Conservation (phyloP, 371 early-diverging fungal genomes). For the Blakeslea trispora region DNA sequence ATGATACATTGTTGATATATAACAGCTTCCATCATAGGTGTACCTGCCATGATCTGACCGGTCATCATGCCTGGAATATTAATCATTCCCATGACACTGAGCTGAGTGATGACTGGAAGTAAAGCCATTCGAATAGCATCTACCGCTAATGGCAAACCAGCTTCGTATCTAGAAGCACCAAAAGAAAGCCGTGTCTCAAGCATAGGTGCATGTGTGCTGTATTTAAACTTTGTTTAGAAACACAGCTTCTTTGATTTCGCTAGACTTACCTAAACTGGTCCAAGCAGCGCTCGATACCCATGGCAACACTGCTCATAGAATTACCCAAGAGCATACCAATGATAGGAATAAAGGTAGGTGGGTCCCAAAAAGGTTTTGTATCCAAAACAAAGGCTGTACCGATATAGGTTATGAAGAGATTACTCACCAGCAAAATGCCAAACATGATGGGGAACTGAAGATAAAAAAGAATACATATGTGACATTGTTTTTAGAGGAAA, state of each 20-base stretch:
- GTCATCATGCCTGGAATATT: conserved; percentile 94
- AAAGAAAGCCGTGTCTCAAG: conserved; percentile 74
- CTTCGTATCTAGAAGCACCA: conserved; percentile 88
- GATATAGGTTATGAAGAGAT: conserved; percentile 50
- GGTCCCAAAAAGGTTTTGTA: conserved; percentile 71
- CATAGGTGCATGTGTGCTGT: conserved; percentile 64
- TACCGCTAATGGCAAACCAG: conserved; percentile 71
- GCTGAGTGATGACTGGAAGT: conserved; percentile 79
- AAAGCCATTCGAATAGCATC: conserved; percentile 77
- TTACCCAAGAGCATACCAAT: conserved; percentile 89
- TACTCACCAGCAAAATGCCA: conserved; percentile 48
- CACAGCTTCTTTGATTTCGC: too few species aligned
- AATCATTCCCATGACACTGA: conserved; percentile 86
- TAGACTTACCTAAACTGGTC: conserved; percentile 57
- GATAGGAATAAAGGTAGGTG: conserved; percentile 82
- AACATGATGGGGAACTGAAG: conserved; percentile 52
- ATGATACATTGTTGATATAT: conserved; percentile 83
- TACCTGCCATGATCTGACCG: conserved; percentile 86
- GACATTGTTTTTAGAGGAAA: not conserved
- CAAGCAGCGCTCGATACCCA: conserved; percentile 70
- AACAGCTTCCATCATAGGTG: conserved; percentile 76
- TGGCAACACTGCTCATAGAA: conserved; percentile 80
- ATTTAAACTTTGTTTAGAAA: too few species aligned
- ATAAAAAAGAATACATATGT: not conserved
- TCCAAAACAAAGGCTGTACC: conserved; percentile 71